Evolutionary conservation across 2,329 filamentous ascomycete genomes (phyloP).

Genomic region (Amauroascus niger): DNA sequence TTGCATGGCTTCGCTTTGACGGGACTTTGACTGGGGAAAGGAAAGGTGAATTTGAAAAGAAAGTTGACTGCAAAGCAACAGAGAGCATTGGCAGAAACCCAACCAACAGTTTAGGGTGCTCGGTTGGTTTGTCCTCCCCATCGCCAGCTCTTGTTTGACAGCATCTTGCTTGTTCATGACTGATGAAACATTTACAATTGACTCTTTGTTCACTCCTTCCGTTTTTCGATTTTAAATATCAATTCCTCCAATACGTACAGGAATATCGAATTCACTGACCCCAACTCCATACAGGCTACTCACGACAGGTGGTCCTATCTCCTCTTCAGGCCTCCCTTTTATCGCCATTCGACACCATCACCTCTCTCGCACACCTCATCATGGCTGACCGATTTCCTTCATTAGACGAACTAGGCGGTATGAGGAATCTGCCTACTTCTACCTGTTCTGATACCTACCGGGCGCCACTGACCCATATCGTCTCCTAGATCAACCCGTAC

Average conservation of each 20-base stretch:
- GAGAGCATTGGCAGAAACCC: conserved; percentile 1
- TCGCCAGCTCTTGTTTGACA: not conserved
- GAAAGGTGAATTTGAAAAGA: not conserved
- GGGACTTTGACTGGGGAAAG: not conserved
- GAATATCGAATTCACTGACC: not conserved
- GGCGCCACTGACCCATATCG: conserved; percentile 14
- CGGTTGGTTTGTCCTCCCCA: not conserved
- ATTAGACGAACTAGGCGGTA: conserved; percentile 55
- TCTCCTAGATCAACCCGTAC: conserved; percentile 23
- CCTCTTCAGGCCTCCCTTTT: conserved; percentile 9
- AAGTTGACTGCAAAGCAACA: not conserved
- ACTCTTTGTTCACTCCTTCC: not conserved
- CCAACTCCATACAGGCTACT: not conserved
- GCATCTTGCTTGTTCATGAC: not conserved
- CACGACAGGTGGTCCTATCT: not conserved
- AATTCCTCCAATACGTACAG: not conserved
- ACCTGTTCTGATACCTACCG: not conserved
- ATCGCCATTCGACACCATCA: conserved; percentile 12
- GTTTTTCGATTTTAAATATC: not conserved
- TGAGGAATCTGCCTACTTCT: conserved; percentile 18
- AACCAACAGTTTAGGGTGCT: not conserved
- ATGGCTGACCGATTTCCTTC: conserved; percentile 76
- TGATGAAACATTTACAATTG: conserved; percentile 3
- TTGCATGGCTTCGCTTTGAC: not conserved
- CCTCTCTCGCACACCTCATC: conserved; percentile 10